Conservation (phyloP, 169 alveolate species). For the Besnoitia besnoiti region DNA sequence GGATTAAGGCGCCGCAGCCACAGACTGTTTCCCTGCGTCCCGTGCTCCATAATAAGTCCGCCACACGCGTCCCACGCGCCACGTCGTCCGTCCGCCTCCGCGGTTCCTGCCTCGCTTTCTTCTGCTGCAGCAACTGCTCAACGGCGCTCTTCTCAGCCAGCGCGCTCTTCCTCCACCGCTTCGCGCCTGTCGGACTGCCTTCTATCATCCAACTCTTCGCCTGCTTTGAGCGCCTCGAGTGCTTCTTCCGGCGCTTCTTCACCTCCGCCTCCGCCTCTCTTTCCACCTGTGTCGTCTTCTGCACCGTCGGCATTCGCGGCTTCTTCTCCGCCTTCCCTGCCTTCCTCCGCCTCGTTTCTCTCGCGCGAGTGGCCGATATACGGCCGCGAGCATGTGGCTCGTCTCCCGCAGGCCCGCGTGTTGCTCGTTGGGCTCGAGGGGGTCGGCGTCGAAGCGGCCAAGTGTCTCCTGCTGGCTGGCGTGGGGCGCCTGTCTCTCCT, state of each 20-base stretch:
- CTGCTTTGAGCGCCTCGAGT: not conserved
- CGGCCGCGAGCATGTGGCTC: conserved; percentile 56
- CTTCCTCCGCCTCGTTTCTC: not conserved
- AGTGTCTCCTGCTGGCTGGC: conserved; percentile 66
- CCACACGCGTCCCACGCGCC: too few relatives aligned
- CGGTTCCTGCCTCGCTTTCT: too few relatives aligned
- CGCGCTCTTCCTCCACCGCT: too few relatives aligned
- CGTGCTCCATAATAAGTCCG: too few relatives aligned
- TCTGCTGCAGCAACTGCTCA: too few relatives aligned
- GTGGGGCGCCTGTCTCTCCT: conserved; percentile 50
- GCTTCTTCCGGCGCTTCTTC: not conserved
- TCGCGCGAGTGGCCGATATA: conserved; percentile 45
- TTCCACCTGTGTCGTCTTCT: not conserved
- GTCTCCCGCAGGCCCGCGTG: conserved; percentile 52
- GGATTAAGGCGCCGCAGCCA: too few relatives aligned
- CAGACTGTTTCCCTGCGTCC: too few relatives aligned
- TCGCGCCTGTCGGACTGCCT: too few relatives aligned
- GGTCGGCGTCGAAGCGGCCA: conserved; percentile 69
- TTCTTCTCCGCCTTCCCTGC: not conserved
- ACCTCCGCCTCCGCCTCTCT: not conserved
- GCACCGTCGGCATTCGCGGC: not conserved
- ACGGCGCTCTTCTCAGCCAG: too few relatives aligned
- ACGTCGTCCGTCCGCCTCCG: too few relatives aligned
- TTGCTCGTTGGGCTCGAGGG: conserved; percentile 64
- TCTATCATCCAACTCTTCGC: too few relatives aligned